A percentile compares a stretch with the other conserved stretches of the same genome.
Evolutionary conservation across 768 basidiomycete species (phyloP).

Genomic region (Xanthoconium stramineum): DNA sequence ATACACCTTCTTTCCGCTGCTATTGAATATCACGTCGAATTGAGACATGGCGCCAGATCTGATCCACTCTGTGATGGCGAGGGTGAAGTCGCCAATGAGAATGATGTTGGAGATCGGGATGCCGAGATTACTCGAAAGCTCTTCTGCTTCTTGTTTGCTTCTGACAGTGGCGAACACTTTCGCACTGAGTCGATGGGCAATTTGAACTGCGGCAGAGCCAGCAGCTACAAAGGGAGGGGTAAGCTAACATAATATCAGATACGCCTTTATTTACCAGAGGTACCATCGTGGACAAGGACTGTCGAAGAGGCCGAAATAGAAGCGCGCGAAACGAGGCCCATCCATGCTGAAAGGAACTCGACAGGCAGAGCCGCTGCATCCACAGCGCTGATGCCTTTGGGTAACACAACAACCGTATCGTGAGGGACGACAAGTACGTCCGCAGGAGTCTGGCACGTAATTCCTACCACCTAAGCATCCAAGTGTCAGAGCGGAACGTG

Average conservation of each 20-base stretch:
- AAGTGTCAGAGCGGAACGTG: not conserved
- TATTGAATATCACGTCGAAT: conserved; percentile 28
- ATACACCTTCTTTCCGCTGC: conserved; percentile 12
- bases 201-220: conserved; percentile 26
- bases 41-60: conserved; percentile 11
- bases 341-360: conserved; percentile 27
- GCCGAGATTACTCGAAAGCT: conserved; percentile 11
- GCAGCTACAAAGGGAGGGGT: conserved; percentile 9
- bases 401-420: conserved; percentile 10
- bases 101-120: conserved; percentile 11
- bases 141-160: conserved; percentile 11
- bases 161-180: conserved; percentile 23
- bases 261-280: conserved; percentile 17
- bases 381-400: conserved; percentile 7
- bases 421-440: conserved; percentile 17
- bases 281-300: conserved; percentile 26
- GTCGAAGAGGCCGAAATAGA: conserved; percentile 20
- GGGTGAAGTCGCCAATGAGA: conserved; percentile 10
- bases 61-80: conserved; percentile 10
- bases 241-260: not conserved
- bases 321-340: conserved; percentile 21
- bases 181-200: conserved; percentile 20
- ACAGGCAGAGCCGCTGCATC: conserved; percentile 24
- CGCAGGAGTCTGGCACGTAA: conserved; percentile 15
- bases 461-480: conserved; percentile 14